Evolutionary conservation across 2,329 filamentous ascomycete species (phyloP).

Genomic region (Claviceps sp.): DNA sequence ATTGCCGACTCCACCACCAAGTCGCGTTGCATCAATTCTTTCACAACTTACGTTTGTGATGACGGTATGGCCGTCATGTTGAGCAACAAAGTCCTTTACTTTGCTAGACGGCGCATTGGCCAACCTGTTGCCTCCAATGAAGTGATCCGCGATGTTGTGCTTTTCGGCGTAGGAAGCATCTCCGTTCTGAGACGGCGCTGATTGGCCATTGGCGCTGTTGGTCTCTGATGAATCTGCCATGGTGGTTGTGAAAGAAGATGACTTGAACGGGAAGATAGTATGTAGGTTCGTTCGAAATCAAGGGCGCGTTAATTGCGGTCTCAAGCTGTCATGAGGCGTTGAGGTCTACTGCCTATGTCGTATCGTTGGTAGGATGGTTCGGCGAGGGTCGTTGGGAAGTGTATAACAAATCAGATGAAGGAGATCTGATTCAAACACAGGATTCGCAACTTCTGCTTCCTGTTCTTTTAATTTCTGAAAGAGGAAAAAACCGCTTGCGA

Average conservation of each 20-base stretch:
- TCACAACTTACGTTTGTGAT: slow-evolving; percentile 74
- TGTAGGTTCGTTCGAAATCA: not conserved
- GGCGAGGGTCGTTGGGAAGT: slow-evolving; percentile 1
- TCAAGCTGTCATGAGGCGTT: slow-evolving; percentile 3
- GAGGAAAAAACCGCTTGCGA: slow-evolving; percentile 1
- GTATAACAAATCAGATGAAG: not conserved
- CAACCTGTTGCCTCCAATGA: slow-evolving; percentile 88
- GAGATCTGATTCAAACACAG: not conserved
- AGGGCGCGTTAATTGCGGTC: not conserved
- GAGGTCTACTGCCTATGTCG: not conserved
- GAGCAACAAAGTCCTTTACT: slow-evolving; percentile 91
- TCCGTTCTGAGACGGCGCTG: slow-evolving; percentile 42
- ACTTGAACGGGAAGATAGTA: not conserved
- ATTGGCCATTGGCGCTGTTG: slow-evolving; percentile 32
- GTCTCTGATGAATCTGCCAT: slow-evolving; percentile 34
- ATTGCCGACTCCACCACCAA: not conserved
- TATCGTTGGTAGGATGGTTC: not conserved
- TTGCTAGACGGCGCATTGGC: slow-evolving; percentile 68
- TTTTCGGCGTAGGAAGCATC: slow-evolving; percentile 61
- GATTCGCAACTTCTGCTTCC: not conserved
- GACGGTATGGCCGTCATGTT: slow-evolving; percentile 87
- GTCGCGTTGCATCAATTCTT: not conserved
- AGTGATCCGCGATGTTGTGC: slow-evolving; percentile 77
- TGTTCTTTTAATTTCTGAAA: not conserved
- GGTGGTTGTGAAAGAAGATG: slow-evolving; percentile 9